Evolutionary conservation across 202 grass and related monocot genomes (phyloP).

Genomic region (Zizania palustris): DNA sequence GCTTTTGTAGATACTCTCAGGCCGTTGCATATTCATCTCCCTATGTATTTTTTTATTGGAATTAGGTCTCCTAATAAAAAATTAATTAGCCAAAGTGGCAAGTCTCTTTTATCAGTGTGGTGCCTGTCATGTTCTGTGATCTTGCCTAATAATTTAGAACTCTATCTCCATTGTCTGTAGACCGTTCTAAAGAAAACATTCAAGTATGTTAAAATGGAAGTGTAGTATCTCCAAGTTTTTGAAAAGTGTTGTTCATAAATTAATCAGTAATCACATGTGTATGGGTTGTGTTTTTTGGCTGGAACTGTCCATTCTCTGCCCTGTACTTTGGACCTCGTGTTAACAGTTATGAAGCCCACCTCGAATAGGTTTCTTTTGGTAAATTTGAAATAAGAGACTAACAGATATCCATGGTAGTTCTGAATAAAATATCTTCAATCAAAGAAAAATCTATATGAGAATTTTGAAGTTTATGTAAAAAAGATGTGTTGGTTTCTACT

Average conservation of each 20-base stretch:
- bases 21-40: background rate
- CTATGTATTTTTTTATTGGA: conserved; percentile 1
- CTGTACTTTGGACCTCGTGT: no score
- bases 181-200: background rate
- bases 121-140: conserved; percentile 11
- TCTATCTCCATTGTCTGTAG: background rate
- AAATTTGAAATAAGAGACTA: background rate
- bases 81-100: background rate
- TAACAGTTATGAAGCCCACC: background rate
- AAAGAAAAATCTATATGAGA: background rate
- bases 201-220: background rate
- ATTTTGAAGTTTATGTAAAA: background rate
- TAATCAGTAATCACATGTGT: conserved; percentile 27
- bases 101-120: background rate
- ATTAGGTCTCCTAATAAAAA: background rate
- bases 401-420: background rate
- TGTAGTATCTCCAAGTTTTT: background rate
- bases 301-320: background rate
- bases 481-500: conserved; percentile 1
- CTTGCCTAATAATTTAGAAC: conserved; percentile 18
- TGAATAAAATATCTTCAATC: conserved; percentile 35
- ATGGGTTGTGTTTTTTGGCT: background rate
- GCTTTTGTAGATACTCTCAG: background rate
- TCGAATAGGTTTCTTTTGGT: conserved; percentile 2
- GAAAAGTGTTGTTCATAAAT: background rate